These are phyloP conservation scores for Leishmania turanica DNA, from an alignment of 208 protist genomes.

Conservation along the genomic window DNA sequence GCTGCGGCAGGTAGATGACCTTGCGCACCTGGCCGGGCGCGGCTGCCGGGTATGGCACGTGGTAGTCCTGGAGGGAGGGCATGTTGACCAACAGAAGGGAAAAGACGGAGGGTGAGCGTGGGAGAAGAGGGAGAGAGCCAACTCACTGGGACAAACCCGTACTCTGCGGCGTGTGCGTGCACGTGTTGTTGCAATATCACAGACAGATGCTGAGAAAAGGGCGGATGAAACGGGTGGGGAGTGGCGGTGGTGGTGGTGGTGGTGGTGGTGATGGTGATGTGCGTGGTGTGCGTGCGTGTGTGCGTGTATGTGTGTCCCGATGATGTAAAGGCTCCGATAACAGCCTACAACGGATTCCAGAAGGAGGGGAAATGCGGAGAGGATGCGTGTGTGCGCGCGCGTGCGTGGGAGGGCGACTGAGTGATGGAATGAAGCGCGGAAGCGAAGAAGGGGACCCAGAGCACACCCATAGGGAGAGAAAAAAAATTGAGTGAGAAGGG, in stretches of 20 bases:
- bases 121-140: not conserved
- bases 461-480: not conserved
- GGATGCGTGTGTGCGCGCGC: not conserved
- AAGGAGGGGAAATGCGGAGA: no score
- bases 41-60: conserved; percentile 65
- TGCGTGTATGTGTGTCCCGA: no score
- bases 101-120: conserved; percentile 9
- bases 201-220: not conserved
- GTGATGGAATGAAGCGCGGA: not conserved
- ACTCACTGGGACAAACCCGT: not conserved
- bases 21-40: conserved; percentile 64
- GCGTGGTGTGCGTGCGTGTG: no score
- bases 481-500: not conserved
- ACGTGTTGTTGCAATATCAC: not conserved
- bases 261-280: no score
- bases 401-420: not conserved
- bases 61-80: conserved; percentile 56
- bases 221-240: not conserved
- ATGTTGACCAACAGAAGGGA: conserved; percentile 15
- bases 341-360: no score
- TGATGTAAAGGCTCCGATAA: no score
- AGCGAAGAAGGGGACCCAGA: not conserved
- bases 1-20: conserved; percentile 70
- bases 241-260: no score
- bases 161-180: not conserved